phyloP scores from a whole-genome alignment of 768 basidiomycete species.

The Suillus alpinus region DNA sequence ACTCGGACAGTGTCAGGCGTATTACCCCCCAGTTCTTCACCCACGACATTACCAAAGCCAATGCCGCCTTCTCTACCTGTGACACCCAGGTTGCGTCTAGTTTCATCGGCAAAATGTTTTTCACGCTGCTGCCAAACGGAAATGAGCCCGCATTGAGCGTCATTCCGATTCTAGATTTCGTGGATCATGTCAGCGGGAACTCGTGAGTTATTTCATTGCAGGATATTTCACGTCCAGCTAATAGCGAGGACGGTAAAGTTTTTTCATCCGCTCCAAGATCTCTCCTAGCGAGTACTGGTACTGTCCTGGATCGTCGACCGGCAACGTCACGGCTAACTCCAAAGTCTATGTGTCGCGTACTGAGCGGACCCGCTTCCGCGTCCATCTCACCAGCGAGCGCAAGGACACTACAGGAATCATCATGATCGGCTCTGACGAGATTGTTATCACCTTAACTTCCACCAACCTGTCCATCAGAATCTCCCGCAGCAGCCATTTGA shows the following conservation, averaged over 20 bases:
- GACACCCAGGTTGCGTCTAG: not conserved
- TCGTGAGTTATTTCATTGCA: not conserved
- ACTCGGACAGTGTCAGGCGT: not conserved
- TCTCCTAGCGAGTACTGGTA: constrained; percentile 1
- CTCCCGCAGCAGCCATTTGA: not conserved
- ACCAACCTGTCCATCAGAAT: not conserved
- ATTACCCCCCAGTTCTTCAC: not conserved
- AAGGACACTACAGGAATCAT: not conserved
- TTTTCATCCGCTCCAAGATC: constrained; percentile 1
- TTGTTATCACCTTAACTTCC: not conserved
- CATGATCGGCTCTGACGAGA: constrained; percentile 1
- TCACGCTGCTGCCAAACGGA: not conserved
- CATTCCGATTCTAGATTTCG: not conserved
- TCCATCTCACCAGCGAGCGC: not conserved
- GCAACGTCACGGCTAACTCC: not conserved
- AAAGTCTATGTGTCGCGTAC: not conserved
- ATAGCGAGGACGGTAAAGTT: not conserved
- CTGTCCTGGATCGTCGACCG: not conserved
- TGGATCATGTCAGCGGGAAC: not conserved
- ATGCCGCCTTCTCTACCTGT: not conserved
- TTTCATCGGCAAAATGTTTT: not conserved
- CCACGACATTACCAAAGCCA: not conserved
- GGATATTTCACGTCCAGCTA: not conserved
- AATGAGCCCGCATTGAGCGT: not conserved
- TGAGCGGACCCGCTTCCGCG: not conserved